phyloP scores from a whole-genome alignment of 2,329 filamentous ascomycete genomes.

The Lasiodiplodia sp. region DNA sequence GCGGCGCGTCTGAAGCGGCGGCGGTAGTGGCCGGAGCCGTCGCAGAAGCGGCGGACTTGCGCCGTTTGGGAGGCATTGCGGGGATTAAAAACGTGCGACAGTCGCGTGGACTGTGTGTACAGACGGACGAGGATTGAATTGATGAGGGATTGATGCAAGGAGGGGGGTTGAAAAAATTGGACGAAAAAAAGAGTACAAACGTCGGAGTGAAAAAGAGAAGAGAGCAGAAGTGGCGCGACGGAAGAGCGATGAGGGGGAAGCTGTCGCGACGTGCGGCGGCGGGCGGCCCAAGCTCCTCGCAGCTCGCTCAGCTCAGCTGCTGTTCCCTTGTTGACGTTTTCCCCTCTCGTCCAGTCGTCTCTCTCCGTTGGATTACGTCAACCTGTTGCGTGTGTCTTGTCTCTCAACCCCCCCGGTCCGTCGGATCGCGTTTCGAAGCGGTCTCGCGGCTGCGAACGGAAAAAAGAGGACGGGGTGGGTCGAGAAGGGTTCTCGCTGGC shows the following conservation, averaged over 20 bases:
- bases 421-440: neutral
- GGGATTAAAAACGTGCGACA: neutral
- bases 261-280: neutral
- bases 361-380: neutral
- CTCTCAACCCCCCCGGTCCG: neutral
- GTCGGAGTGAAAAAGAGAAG: neutral
- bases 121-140: too few species aligned
- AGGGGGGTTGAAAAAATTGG: neutral
- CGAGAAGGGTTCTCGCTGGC: too few species aligned
- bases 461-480: too few species aligned
- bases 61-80: conserved; percentile 31
- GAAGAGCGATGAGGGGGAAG: neutral
- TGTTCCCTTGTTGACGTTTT: neutral
- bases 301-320: neutral
- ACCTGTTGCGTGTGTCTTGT: neutral
- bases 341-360: neutral
- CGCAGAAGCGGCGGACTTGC: conserved; percentile 29
- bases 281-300: neutral
- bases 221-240: neutral
- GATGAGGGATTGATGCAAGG: neutral
- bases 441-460: neutral
- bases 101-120: neutral
- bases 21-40: conserved; percentile 3
- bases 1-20: conserved; percentile 5
- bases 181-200: neutral